These are phyloP conservation scores for Pneumocystis sp. DNA, from an alignment of 1,139 yeast genomes.

Conservation along the genomic window DNA sequence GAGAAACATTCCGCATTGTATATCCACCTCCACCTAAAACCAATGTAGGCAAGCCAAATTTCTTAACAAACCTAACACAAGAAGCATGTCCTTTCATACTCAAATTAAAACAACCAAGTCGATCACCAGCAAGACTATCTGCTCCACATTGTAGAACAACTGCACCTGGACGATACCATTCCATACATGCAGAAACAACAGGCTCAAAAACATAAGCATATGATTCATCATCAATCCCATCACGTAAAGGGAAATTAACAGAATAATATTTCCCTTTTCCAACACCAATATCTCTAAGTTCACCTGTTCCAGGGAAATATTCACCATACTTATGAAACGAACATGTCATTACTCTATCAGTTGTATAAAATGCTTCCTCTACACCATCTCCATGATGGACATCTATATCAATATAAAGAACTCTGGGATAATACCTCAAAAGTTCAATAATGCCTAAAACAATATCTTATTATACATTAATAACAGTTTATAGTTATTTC, in stretches of 20 bases:
- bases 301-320: slow-evolving; percentile 94
- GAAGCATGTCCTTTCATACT: slow-evolving; percentile 91
- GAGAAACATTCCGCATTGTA: slow-evolving; percentile 90
- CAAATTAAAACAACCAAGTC: slow-evolving; percentile 81
- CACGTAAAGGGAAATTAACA: slow-evolving; percentile 77
- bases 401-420: slow-evolving; percentile 88
- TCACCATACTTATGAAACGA: slow-evolving; percentile 96
- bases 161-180: slow-evolving; percentile 88
- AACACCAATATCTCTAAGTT: slow-evolving; percentile 72
- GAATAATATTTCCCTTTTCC: slow-evolving; percentile 81
- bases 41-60: slow-evolving; percentile 76
- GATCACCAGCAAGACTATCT: slow-evolving; percentile 80
- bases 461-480: slow-evolving; percentile 33
- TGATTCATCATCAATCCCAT: slow-evolving; percentile 83
- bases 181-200: slow-evolving; percentile 62
- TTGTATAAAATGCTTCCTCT: slow-evolving; percentile 91
- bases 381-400: slow-evolving; percentile 98
- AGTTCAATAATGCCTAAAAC: slow-evolving; percentile 83
- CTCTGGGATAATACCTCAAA: slow-evolving; percentile 82
- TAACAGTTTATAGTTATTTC: not conserved
- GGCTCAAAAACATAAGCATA: slow-evolving; percentile 83
- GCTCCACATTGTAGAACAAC: slow-evolving; percentile 85
- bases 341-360: slow-evolving; percentile 94
- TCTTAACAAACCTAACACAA: slow-evolving; percentile 78
- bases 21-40: slow-evolving; percentile 97